Evolutionary conservation across 192 early-diverging fungal genomes (phyloP), one percentile per base, ranked within the genome.

Genomic region (Umbelopsis sp.): DNA sequence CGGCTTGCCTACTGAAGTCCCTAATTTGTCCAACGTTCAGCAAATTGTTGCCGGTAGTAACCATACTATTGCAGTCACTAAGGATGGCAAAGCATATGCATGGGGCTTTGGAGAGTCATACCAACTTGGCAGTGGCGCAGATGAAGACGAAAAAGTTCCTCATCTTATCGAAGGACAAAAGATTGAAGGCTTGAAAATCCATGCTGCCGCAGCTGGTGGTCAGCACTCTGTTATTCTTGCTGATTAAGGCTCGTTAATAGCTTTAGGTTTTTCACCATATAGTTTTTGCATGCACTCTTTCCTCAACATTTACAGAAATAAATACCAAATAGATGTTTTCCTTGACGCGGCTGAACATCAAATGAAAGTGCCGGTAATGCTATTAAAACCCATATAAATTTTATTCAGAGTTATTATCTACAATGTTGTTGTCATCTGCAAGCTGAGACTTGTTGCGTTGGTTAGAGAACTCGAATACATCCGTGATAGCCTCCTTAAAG

Each of bases 61-160:
- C 69, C 86, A 87, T 75, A 80, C 75, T 46, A 50, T 89, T 23
- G 88, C 81, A 12, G 64, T 90, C 45, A 84, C 84, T 2, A 46
- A 69, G 45, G 85, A 86, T 41, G 89, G 89, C 50, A 74, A 82
- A 9, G 84, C 91, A 16, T 96, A 91, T 71, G 78, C 90, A 11
- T 98, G 96, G 95, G 96, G 96, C 23, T 96, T 90, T 73, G 94
- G 93, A 48, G 92, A 94, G 65, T 89, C 89, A 82, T 86, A 91
- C 7, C 92, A 92, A 72, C 86, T 95, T 44, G 91, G 91, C 23
- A 96, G 93, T 68, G 91, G 87, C 41, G 85, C 86, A 50, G 91
- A 88, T 61, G 86, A 87, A 50, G 94, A 97, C 74, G 90, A 90
- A 10, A 73, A 80, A 37, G 77, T 69, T 58, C 91, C 91, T 10